phyloP scores from a whole-genome alignment of 2,329 filamentous ascomycete genomes.

The Knufia petricola region DNA sequence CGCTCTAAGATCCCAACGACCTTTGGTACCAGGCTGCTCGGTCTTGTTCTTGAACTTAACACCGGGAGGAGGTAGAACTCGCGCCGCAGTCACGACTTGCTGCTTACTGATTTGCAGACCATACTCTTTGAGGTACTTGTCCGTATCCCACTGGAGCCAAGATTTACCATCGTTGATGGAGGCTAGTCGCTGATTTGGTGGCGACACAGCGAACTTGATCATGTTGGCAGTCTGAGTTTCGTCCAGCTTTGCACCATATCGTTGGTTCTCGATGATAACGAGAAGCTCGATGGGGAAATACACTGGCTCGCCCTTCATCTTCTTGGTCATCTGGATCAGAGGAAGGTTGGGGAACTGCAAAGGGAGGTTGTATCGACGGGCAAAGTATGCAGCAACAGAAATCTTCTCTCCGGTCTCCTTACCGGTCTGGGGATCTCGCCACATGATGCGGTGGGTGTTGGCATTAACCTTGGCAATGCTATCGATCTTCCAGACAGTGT shows the following conservation, averaged over 20 bases:
- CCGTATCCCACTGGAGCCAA: slow-evolving; percentile 57
- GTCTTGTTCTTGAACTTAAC: slow-evolving; percentile 52
- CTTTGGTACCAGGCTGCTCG: slow-evolving; percentile 53
- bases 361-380: slow-evolving; percentile 40
- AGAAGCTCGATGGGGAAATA: slow-evolving; percentile 50
- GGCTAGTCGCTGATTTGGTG: slow-evolving; percentile 56
- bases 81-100: slow-evolving; percentile 60
- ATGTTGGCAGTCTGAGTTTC: slow-evolving; percentile 64
- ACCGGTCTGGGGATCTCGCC: slow-evolving; percentile 32
- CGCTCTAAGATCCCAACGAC: slow-evolving; percentile 79
- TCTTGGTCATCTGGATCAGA: slow-evolving; percentile 50
- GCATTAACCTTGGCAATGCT: slow-evolving; percentile 37
- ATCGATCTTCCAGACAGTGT: slow-evolving; percentile 43
- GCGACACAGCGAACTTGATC: slow-evolving; percentile 87
- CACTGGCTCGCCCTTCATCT: slow-evolving; percentile 26
- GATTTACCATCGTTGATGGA: slow-evolving; percentile 60
- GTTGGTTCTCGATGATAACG: slow-evolving; percentile 44
- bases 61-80: slow-evolving; percentile 59
- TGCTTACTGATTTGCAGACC: slow-evolving; percentile 58
- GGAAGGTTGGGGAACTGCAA: slow-evolving; percentile 42
- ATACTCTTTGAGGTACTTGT: slow-evolving; percentile 62
- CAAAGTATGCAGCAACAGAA: slow-evolving; percentile 51
- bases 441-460: slow-evolving; percentile 34
- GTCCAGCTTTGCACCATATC: slow-evolving; percentile 49
- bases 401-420: slow-evolving; percentile 37